Conservation (phyloP, 805 yeast species). For the Tetrapisispora taiwanensis region DNA sequence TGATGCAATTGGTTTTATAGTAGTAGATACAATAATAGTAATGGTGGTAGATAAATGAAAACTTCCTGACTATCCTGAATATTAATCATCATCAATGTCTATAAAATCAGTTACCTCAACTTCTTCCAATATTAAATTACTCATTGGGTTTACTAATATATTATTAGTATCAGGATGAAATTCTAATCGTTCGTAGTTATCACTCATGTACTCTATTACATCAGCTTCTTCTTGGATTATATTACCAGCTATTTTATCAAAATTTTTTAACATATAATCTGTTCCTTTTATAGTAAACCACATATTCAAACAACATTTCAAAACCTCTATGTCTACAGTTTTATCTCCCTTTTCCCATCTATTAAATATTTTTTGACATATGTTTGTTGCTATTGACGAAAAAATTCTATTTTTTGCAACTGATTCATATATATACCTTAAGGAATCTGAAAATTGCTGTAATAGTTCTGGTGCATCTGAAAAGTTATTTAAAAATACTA, state of each 20-base stretch:
- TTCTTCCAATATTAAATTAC: slow-evolving; percentile 21
- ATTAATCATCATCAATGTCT: neutral
- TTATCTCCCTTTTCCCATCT: slow-evolving; percentile 7
- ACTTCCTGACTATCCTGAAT: no score
- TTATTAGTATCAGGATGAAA: slow-evolving; percentile 8
- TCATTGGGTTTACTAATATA: slow-evolving; percentile 6
- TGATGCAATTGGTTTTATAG: no score
- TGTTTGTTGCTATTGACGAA: neutral
- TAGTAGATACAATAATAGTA: no score
- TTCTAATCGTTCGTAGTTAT: slow-evolving; percentile 5
- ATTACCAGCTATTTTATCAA: slow-evolving; percentile 3
- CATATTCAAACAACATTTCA: slow-evolving; percentile 11
- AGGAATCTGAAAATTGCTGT: neutral
- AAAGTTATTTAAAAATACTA: slow-evolving; percentile 1
- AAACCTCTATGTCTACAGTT: slow-evolving; percentile 3
- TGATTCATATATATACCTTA: neutral
- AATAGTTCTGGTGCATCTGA: neutral
- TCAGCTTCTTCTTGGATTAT: slow-evolving; percentile 8
- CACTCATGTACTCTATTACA: neutral
- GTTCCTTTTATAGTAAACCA: slow-evolving; percentile 11
- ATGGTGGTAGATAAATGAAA: no score
- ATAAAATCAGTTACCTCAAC: slow-evolving; percentile 18
- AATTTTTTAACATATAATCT: slow-evolving; percentile 6
- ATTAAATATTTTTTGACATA: slow-evolving; percentile 1
- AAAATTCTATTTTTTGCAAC: slow-evolving; percentile 1